Evolutionary conservation across 345 rosid genomes (phyloP).

Genomic region (Hibiscus trionum): DNA sequence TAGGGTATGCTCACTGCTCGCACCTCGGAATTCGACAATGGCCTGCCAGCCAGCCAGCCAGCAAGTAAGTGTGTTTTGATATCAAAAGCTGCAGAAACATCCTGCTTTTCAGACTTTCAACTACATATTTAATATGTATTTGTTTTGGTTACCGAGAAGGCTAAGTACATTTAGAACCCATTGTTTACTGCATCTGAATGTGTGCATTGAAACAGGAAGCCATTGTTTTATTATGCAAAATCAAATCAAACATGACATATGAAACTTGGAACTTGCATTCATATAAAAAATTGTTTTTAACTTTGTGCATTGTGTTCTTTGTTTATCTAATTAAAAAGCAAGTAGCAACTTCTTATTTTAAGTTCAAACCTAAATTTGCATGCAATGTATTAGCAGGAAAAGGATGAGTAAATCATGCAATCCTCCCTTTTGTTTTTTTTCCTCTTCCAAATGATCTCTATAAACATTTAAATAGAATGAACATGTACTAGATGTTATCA

Average conservation of each 20-base stretch:
- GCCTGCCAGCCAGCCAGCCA: background rate
- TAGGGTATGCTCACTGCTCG: background rate
- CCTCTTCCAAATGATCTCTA: too few species aligned
- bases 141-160: background rate
- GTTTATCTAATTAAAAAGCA: too few species aligned
- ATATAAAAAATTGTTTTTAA: too few species aligned
- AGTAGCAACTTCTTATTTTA: too few species aligned
- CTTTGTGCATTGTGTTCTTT: too few species aligned
- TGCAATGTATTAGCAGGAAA: too few species aligned
- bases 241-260: background rate
- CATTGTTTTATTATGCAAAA: background rate
- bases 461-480: too few species aligned
- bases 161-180: background rate
- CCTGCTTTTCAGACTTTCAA: constrained; percentile 7
- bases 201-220: background rate
- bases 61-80: background rate
- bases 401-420: too few species aligned
- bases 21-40: background rate
- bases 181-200: background rate
- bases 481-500: too few species aligned
- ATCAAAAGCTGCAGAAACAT: constrained; percentile 16
- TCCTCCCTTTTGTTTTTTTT: too few species aligned
- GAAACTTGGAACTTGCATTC: background rate
- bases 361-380: too few species aligned
- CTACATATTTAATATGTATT: background rate